phyloP scores from a whole-genome alignment of 768 basidiomycete genomes.

The Pisolithus tinctorius region DNA sequence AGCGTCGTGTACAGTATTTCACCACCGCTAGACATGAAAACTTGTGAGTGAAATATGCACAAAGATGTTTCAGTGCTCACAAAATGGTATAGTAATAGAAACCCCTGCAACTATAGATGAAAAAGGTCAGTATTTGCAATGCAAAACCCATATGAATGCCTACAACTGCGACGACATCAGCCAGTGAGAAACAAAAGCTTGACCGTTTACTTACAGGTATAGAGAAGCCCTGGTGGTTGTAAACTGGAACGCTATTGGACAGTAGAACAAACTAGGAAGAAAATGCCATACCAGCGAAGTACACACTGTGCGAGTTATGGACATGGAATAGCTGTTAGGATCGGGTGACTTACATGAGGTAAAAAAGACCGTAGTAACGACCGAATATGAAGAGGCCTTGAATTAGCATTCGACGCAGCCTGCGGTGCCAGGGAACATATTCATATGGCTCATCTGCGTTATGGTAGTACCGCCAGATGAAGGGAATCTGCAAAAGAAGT shows the following conservation, averaged over 20 bases:
- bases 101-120: conserved; percentile 11
- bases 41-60: too few relatives aligned
- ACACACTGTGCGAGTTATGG: neutral
- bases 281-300: neutral
- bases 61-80: too few relatives aligned
- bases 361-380: conserved; percentile 20
- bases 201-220: neutral
- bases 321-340: neutral
- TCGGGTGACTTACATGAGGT: conserved; percentile 9
- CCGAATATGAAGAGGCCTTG: conserved; percentile 14
- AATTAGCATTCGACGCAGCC: conserved; percentile 6
- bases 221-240: neutral
- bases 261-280: neutral
- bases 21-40: too few relatives aligned
- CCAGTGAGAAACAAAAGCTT: conserved; percentile 2
- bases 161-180: neutral
- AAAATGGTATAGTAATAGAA: conserved; percentile 1
- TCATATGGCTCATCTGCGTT: neutral
- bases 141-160: neutral
- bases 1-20: neutral
- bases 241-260: neutral
- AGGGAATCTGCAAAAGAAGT: conserved; percentile 4
- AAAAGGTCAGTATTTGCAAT: neutral
- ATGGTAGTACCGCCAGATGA: conserved; percentile 12
- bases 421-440: neutral